Base-by-base conservation (phyloP, 2,329 filamentous ascomycete species). In the Passalora sequoiae region DNA sequence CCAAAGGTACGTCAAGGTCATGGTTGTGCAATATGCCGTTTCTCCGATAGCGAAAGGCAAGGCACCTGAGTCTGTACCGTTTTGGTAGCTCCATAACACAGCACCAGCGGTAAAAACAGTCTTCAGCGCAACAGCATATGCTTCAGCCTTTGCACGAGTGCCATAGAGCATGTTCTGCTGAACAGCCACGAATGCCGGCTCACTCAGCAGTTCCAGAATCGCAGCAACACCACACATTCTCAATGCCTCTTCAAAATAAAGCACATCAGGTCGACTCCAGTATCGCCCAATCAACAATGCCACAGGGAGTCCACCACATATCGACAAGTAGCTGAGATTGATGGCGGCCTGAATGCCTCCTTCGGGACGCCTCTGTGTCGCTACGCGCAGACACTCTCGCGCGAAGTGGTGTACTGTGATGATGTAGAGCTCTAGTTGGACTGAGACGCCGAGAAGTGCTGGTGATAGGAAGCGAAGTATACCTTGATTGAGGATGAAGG, bases 371-470 rank as follows among this genome's bases (percentile, higher is more conserved):
- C 92, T 77, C 67, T 97, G 91, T 25, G 95, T 79, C 19, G 91
- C 89, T n/a, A 95, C 84, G 12, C 92, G 83, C 37, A 97, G 70
- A 58, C 85, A 91, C 67, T 98, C 92, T 28, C 92, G 78, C 0
- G 92, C 85, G 60, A 98, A 97, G 66, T 94, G 96, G 1, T 98
- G 75, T n/a, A 94, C 83, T 0, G 89, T 88, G 32, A 94, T 84
- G 47, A 91, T 89, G 65, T 89, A 96, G 1, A 97, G 80, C 59
- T 98, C 92, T 3, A 98, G 76, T 64, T 96, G 92, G 0, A 89
- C 84, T 2, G 89, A 84, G 4, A 94, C 74, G 4, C 91, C 92
- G 1, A 98, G 77, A 0, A 94, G 75, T 46, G 84, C 78, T 0
- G 92, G 89, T 1, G 89, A 94, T 32, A 97, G 72, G 62, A 86